These are phyloP conservation scores for Chaetomium cochliodes DNA, from an alignment of 495 filamentous ascomycete species.

Conservation along the genomic window DNA sequence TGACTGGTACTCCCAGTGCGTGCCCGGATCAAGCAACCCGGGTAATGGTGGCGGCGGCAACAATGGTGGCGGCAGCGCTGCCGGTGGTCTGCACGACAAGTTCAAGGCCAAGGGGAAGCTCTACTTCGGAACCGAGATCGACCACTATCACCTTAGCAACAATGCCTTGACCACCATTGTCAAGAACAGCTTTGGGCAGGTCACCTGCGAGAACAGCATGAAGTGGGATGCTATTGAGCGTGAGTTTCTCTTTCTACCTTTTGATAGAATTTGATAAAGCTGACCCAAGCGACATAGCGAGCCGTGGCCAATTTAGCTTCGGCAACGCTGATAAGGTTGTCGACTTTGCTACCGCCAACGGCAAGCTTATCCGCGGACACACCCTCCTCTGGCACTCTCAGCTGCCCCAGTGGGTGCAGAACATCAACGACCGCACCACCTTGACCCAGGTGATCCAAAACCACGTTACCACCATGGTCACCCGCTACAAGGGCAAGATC, in stretches of 20 bases:
- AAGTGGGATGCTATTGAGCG: slow-evolving; percentile 52
- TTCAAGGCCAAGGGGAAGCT: slow-evolving; percentile 60
- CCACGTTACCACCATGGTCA: slow-evolving; percentile 56
- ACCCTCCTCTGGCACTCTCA: slow-evolving; percentile 63
- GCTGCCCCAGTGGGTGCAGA: slow-evolving; percentile 58
- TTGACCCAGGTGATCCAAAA: slow-evolving; percentile 57
- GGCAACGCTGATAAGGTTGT: slow-evolving; percentile 53
- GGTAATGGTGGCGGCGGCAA: background rate
- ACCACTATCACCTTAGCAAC: slow-evolving; percentile 52
- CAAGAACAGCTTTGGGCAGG: slow-evolving; percentile 57
- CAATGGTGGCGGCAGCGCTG: background rate
- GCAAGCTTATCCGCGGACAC: slow-evolving; percentile 60
- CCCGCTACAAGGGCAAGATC: slow-evolving; percentile 61
- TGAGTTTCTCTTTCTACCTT: background rate
- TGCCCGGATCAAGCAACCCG: slow-evolving; percentile 8
- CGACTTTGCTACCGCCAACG: slow-evolving; percentile 56
- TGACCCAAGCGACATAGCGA: slow-evolving; percentile 41
- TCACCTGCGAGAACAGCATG: slow-evolving; percentile 66
- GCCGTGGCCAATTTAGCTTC: slow-evolving; percentile 51
- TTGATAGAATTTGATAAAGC: background rate
- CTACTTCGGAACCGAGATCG: slow-evolving; percentile 58
- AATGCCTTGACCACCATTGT: slow-evolving; percentile 54
- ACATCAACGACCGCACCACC: slow-evolving; percentile 50
- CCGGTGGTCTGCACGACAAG: slow-evolving; percentile 46
- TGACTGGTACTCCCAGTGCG: slow-evolving; percentile 19